phyloP scores from a whole-genome alignment of 2,329 filamentous ascomycete species.

The Endocalyx cinctus region DNA sequence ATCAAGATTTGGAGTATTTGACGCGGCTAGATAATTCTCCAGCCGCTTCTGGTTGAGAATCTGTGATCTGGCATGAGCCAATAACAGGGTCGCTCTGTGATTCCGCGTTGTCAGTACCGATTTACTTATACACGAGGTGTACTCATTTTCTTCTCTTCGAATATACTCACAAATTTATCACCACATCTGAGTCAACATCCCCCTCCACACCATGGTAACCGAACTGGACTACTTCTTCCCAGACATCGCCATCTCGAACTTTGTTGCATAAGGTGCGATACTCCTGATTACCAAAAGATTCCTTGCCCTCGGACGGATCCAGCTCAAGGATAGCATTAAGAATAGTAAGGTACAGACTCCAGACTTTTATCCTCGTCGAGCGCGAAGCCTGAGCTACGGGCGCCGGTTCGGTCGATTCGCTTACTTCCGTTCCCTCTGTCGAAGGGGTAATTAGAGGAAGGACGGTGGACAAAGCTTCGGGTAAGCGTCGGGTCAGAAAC shows the following conservation, averaged over 20 bases:
- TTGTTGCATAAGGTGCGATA: constrained; percentile 80
- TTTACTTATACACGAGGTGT: too few relatives aligned
- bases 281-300: constrained; percentile 76
- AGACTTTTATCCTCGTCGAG: constrained; percentile 86
- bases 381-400: constrained; percentile 77
- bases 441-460: constrained; percentile 71
- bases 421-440: constrained; percentile 39
- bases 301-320: constrained; percentile 84
- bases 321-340: constrained; percentile 88
- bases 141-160: too few relatives aligned
- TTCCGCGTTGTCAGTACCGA: background rate
- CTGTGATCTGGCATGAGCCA: constrained; percentile 86
- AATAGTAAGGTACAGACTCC: constrained; percentile 93
- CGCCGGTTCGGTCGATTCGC: constrained; percentile 50
- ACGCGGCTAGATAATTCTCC: constrained; percentile 81
- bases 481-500: constrained; percentile 88
- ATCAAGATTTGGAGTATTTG: constrained; percentile 68
- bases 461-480: constrained; percentile 82
- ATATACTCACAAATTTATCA: constrained; percentile 70
- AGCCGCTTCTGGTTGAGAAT: constrained; percentile 78
- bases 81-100: constrained; percentile 74
- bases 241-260: constrained; percentile 85
- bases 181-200: constrained; percentile 89
- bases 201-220: constrained; percentile 87
- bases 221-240: constrained; percentile 84